phyloP scores from a whole-genome alignment of 176 grass and related monocot genomes.

The Secale cereale region DNA sequence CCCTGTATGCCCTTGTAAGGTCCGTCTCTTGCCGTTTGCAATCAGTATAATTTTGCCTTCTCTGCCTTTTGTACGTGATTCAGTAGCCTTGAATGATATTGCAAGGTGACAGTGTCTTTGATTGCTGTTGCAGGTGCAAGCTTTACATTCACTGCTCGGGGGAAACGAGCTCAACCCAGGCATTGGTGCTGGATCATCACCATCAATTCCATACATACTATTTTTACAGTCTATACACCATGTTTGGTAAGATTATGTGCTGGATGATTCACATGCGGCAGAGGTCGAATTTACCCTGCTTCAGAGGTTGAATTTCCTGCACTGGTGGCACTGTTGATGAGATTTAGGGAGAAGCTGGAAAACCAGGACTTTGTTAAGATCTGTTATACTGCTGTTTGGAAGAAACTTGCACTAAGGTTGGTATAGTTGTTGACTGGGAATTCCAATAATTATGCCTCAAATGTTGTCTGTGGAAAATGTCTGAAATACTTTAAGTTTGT shows the following conservation, averaged over 20 bases:
- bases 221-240: not conserved
- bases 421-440: not conserved
- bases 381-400: slow-evolving; percentile 71
- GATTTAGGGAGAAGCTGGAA: slow-evolving; percentile 94
- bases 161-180: slow-evolving; percentile 71
- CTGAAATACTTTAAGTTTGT: slow-evolving; percentile 6
- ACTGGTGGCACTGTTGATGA: slow-evolving; percentile 89
- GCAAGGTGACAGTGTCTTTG: not conserved
- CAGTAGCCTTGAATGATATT: not conserved
- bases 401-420: slow-evolving; percentile 94
- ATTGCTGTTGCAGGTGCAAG: slow-evolving; percentile 68
- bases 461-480: not conserved
- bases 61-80: not conserved
- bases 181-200: slow-evolving; percentile 36
- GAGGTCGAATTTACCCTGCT: not conserved
- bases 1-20: slow-evolving; percentile 87
- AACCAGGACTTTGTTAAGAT: slow-evolving; percentile 97
- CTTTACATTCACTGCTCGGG: slow-evolving; percentile 80
- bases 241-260: not conserved
- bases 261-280: slow-evolving; percentile 10
- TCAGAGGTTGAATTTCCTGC: slow-evolving; percentile 85
- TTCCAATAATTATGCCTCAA: not conserved
- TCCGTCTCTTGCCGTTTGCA: not conserved
- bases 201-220: slow-evolving; percentile 52
- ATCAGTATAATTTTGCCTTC: not conserved